A percentile compares a stretch with the other conserved stretches of the same genome.
These are phyloP conservation scores for Ogataea allantospora DNA, from an alignment of 805 yeast genomes.

Conservation along the genomic window DNA sequence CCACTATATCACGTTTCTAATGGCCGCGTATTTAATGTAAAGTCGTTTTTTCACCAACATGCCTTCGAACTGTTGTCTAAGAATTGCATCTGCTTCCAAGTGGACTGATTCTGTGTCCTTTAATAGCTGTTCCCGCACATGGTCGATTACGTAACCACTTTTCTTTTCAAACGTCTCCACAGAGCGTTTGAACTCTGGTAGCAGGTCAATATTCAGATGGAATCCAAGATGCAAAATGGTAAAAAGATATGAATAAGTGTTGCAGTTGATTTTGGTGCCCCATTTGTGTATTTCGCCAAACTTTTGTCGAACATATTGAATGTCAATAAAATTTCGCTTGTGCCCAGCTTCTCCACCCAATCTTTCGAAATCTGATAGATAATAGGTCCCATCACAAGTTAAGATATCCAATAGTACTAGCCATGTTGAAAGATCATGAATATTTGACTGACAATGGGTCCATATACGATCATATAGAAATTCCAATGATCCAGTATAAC, in stretches of 20 bases:
- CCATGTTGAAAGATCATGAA: constrained; percentile 28
- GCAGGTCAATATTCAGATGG: constrained; percentile 1
- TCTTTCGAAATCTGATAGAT: constrained; percentile 10
- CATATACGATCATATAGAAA: constrained; percentile 1
- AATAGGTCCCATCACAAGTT: constrained; percentile 12
- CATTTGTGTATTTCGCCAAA: constrained; percentile 13
- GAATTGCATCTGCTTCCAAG: constrained; percentile 14
- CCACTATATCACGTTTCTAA: constrained; percentile 1
- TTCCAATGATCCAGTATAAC: constrained; percentile 2
- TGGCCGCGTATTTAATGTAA: constrained; percentile 7
- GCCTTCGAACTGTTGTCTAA: constrained; percentile 16
- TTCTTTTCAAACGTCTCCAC: constrained; percentile 11
- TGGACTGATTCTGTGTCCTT: neutral
- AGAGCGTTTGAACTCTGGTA: constrained; percentile 1
- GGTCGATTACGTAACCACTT: constrained; percentile 6
- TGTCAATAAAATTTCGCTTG: neutral
- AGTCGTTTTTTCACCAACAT: constrained; percentile 13
- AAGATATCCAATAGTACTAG: constrained; percentile 14
- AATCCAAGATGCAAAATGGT: constrained; percentile 3
- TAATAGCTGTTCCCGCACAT: neutral
- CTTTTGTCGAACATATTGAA: neutral
- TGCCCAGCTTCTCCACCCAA: constrained; percentile 1
- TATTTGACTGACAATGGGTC: constrained; percentile 12
- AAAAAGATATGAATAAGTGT: constrained; percentile 11
- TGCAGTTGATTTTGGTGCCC: constrained; percentile 10